Evolutionary conservation across 495 filamentous ascomycete species (phyloP), one percentile per base, ranked within the genome.

Genomic region (Aspergillus sclerotioniger): DNA sequence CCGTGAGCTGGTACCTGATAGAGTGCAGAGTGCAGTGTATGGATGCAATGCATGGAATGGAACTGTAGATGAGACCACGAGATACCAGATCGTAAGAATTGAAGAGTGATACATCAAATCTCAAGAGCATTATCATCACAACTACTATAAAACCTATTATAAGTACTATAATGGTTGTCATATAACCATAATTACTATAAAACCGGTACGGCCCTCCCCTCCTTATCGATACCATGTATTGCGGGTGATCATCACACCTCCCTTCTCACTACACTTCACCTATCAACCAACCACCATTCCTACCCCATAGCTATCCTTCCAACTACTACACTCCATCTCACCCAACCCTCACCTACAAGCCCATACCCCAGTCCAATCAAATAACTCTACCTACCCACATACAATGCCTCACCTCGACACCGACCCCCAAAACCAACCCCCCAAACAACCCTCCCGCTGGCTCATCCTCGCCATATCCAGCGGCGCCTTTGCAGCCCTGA

Each of bases 401-500:
- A 8, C 51, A 4, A 45, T 53, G 31, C 25, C 32, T 44, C 45
- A 17, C 3, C 45, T 10, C 28, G 37, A 48, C 21, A 17, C 43
- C 39, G 37, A 53, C 16, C 17, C 16, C 51, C 53, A 58, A 56
- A 59, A 7, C 59, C 60, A 25, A 49, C 15, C 7, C 56, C 43
- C 52, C 48, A 41, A 41, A 41, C 59, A 17, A 41, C 56, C 49
- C 54, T 52, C 72, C 59, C 70, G 69, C 54, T 98, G 94, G 94
- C 81, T 97, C 56, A 68, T 91, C 53, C 82, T 92, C 47, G 91
- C 94, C 25, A 63, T 95, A 35, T 84, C 90, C 39, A 94, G 89
- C 70, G 94, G 94, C 35, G 85, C 87, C 8, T 97, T 92, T 71
- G 94, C 94, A 13, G 91, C 92, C 35, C 84, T 94, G 63, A 98